A percentile compares a stretch with the other conserved stretches of the same genome.
phyloP scores from a whole-genome alignment of 306 rosid genomes.

The Lotus japonicus region DNA sequence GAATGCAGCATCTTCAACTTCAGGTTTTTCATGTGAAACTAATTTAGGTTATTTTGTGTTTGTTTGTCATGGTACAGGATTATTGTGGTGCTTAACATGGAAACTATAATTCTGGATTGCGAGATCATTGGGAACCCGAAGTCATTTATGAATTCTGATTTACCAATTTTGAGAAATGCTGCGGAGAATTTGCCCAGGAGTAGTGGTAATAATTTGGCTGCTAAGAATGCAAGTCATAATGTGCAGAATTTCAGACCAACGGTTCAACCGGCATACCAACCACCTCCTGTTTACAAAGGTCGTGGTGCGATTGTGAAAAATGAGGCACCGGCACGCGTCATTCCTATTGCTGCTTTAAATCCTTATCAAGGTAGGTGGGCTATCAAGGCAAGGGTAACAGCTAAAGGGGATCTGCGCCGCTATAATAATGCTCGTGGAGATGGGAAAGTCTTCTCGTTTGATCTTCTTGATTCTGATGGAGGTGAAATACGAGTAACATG shows the following conservation, averaged over 20 bases:
- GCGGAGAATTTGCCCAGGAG: constrained; percentile 18
- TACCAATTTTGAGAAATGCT: constrained; percentile 33
- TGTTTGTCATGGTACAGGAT: constrained; percentile 47
- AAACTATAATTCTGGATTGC: constrained; percentile 66
- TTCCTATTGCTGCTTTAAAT: constrained; percentile 84
- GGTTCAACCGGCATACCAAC: constrained; percentile 79
- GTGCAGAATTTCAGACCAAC: constrained; percentile 60
- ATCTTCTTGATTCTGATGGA: constrained; percentile 95
- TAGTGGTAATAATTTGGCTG: constrained; percentile 25
- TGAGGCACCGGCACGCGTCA: constrained; percentile 86
- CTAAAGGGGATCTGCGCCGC: constrained; percentile 92
- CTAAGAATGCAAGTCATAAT: constrained; percentile 27
- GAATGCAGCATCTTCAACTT: constrained; percentile 3
- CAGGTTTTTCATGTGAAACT: not conserved
- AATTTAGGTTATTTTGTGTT: not conserved
- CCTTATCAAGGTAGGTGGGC: constrained; percentile 99
- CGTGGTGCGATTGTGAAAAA: constrained; percentile 79
- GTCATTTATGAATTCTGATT: constrained; percentile 34
- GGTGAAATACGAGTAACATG: constrained; percentile 95
- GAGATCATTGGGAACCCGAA: constrained; percentile 80
- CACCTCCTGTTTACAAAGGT: constrained; percentile 71
- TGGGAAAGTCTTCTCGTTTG: constrained; percentile 94
- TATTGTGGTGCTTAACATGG: constrained; percentile 76
- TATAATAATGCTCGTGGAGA: constrained; percentile 96
- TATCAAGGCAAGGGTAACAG: constrained; percentile 93